phyloP scores from a whole-genome alignment of 106 monocot genomes.

The Xerophyta viscosa region DNA sequence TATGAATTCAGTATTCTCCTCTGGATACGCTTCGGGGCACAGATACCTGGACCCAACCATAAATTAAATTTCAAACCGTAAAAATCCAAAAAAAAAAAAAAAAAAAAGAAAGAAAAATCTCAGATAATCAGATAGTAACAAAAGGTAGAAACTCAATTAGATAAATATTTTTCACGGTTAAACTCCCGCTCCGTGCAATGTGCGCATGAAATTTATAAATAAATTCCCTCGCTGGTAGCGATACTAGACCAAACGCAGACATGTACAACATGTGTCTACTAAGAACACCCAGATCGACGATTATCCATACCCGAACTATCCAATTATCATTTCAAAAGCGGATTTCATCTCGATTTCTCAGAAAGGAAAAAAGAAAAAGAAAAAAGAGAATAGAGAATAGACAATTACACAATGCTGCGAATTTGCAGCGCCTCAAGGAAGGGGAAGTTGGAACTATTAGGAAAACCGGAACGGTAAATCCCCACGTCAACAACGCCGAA shows the following conservation, averaged over 20 bases:
- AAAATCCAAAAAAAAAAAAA: not conserved
- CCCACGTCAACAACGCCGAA: constrained; percentile 68
- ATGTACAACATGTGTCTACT: too few relatives aligned
- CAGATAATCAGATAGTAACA: not conserved
- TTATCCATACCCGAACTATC: not conserved
- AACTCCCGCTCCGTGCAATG: too few relatives aligned
- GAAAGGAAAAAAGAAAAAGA: not conserved
- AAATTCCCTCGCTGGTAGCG: too few relatives aligned
- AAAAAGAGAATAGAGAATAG: not conserved
- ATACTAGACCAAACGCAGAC: too few relatives aligned
- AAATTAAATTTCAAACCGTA: not conserved
- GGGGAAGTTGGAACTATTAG: constrained; percentile 39
- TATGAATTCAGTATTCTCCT: constrained; percentile 39
- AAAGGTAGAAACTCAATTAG: too few relatives aligned
- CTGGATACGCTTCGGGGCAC: constrained; percentile 64
- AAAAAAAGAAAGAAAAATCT: not conserved
- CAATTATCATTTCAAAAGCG: not conserved
- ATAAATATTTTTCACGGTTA: too few relatives aligned
- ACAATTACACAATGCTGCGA: constrained; percentile 37
- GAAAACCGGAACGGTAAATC: constrained; percentile 71
- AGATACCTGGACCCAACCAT: constrained; percentile 30
- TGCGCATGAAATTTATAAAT: too few relatives aligned
- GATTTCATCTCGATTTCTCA: too few relatives aligned
- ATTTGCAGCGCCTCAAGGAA: constrained; percentile 56
- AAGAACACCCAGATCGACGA: too few relatives aligned